These are phyloP conservation scores for Agaricus subrufescens DNA, from an alignment of 768 basidiomycete genomes.

Conservation along the genomic window DNA sequence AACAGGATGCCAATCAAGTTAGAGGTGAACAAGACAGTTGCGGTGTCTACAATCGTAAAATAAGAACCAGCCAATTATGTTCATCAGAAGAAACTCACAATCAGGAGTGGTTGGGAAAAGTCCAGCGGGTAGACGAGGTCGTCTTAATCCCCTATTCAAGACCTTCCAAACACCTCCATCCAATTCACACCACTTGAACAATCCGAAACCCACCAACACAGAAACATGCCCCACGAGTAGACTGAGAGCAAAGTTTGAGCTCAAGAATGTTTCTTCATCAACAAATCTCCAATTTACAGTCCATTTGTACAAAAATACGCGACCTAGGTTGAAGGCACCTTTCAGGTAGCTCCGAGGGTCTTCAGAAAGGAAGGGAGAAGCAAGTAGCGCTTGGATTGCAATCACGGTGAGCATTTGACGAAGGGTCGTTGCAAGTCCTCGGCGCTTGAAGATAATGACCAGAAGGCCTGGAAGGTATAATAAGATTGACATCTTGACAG, in stretches of 20 bases:
- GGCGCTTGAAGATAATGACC: constrained; percentile 73
- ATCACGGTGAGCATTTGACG: constrained; percentile 45
- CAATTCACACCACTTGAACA: constrained; percentile 68
- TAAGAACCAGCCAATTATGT: neutral
- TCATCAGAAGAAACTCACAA: constrained; percentile 42
- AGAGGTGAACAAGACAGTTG: constrained; percentile 81
- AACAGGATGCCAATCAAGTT: constrained; percentile 91
- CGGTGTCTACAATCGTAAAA: constrained; percentile 47
- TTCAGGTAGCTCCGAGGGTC: constrained; percentile 62
- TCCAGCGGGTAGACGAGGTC: constrained; percentile 47
- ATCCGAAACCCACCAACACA: constrained; percentile 59
- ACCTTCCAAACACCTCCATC: constrained; percentile 66
- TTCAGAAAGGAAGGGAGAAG: constrained; percentile 62
- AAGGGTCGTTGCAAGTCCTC: constrained; percentile 50
- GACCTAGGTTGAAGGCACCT: constrained; percentile 81
- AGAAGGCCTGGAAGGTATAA: constrained; percentile 88
- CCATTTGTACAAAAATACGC: constrained; percentile 92
- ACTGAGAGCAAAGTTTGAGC: constrained; percentile 48
- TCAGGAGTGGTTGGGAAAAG: constrained; percentile 47
- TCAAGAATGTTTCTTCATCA: constrained; percentile 71
- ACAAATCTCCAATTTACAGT: constrained; percentile 97
- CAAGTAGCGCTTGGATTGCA: constrained; percentile 56
- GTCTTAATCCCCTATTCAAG: constrained; percentile 47
- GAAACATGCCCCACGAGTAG: constrained; percentile 66
- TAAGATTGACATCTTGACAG: constrained; percentile 92